Evolutionary conservation across 257 asterid species (phyloP).

Genomic region (Scutellaria baicalensis): DNA sequence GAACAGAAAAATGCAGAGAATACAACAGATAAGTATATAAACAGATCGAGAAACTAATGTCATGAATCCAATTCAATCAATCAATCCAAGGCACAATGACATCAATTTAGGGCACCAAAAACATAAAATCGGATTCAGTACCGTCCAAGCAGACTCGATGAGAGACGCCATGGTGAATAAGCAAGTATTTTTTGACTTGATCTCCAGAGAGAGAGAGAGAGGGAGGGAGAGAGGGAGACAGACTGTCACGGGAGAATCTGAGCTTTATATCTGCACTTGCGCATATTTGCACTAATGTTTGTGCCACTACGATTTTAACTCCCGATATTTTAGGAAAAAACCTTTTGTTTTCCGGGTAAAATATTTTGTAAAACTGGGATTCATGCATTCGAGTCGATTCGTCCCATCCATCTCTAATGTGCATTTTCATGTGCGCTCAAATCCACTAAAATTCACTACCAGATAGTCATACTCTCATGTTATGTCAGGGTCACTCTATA

Average conservation of each 20-base stretch:
- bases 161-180: constrained; percentile 24
- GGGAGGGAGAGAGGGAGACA: constrained; percentile 12
- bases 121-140: neutral
- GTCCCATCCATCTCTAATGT: too few species aligned
- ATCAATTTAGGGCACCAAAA: constrained; percentile 23
- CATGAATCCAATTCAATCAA: neutral
- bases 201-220: constrained; percentile 2
- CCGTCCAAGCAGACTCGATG: constrained; percentile 31
- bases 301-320: neutral
- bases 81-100: neutral
- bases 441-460: too few species aligned
- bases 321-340: too few species aligned
- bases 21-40: neutral
- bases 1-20: neutral
- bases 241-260: constrained; percentile 22
- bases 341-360: too few species aligned
- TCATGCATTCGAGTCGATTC: too few species aligned
- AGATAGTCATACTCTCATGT: too few species aligned
- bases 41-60: neutral
- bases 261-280: constrained; percentile 8
- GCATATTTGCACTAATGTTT: neutral
- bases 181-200: constrained; percentile 9
- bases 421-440: too few species aligned
- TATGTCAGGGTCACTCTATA: too few species aligned
- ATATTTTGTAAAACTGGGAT: too few species aligned